Evolutionary conservation across 2,329 filamentous ascomycete genomes (phyloP), one percentile per base, ranked within the genome.

Genomic region (Apiospora marii): DNA sequence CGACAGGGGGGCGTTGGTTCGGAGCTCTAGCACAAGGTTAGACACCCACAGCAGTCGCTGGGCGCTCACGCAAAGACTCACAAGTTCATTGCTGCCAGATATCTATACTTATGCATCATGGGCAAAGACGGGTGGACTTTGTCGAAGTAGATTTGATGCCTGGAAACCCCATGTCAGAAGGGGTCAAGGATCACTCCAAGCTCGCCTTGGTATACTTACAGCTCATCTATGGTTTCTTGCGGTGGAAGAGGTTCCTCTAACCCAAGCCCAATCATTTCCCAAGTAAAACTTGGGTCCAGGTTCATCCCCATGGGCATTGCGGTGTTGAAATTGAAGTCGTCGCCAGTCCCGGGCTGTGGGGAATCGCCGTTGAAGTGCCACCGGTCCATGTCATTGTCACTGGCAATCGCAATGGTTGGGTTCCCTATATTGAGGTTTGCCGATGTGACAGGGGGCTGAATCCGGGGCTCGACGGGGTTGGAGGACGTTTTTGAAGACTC

Each of bases 31-130:
- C 30, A 4, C 34, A 64, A 24, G 19, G 12, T 64, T 41, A n/a
- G 58, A 64, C n/a, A 41, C 12, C 30, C 16, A 64, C 22, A 12
- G 10, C 22, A 2, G 2, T 64, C 19, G 22, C 58, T 64, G 10
- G 30, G 8, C 22, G 10, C 6, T 7, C 4, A 30, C 24, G 30
- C 19, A 37, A 58, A 30, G 10, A 78, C 89, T 75, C 84, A 91
- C 82, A 98, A 87, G 79, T 96, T 94, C 91, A 98, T 94, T 44
- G 94, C 94, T 27, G 95, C 93, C 73, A 96, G 86, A 81, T 96
- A 98, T 70, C 96, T 91, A 73, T 92, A 94, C 77, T 92, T 93
- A 81, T 99, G 96, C 72, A 98, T 93, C 88, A 98, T 93, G 22
- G 96, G 95, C 72, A 94, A 79, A 0, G 94, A 94, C 0, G 93